Conservation (phyloP, 805 yeast genomes). For the Jamesozyma piceae region DNA sequence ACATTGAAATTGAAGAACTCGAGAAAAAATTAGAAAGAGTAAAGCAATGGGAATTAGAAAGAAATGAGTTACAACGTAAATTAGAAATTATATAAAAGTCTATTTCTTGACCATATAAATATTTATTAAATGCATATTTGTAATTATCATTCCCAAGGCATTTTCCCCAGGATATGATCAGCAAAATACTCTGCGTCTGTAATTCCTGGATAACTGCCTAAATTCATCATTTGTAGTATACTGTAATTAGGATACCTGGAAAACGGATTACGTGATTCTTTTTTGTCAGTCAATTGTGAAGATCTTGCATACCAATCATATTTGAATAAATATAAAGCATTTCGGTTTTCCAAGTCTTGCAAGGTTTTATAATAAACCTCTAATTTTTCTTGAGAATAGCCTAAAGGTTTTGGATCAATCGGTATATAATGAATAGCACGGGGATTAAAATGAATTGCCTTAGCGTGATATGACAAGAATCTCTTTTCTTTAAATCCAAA, state of each 20-base stretch:
- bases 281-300: constrained; percentile 39
- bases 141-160: constrained; percentile 25
- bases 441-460: constrained; percentile 38
- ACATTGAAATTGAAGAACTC: constrained; percentile 64
- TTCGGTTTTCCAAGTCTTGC: constrained; percentile 38
- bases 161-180: constrained; percentile 15
- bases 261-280: constrained; percentile 48
- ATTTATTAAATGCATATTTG: neutral
- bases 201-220: constrained; percentile 6
- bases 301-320: constrained; percentile 51
- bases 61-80: constrained; percentile 42
- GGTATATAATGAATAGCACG: constrained; percentile 43
- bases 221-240: constrained; percentile 4
- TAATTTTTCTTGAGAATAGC: constrained; percentile 18
- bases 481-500: constrained; percentile 64
- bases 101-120: neutral
- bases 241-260: constrained; percentile 34
- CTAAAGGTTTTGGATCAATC: constrained; percentile 43
- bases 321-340: constrained; percentile 47
- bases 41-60: constrained; percentile 49
- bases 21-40: constrained; percentile 52
- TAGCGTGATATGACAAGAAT: constrained; percentile 46
- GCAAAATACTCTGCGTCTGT: constrained; percentile 17
- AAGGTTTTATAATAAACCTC: constrained; percentile 40
- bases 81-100: constrained; percentile 24